phyloP scores from a whole-genome alignment of 2,329 filamentous ascomycete genomes.

The Aureobasidium musti region DNA sequence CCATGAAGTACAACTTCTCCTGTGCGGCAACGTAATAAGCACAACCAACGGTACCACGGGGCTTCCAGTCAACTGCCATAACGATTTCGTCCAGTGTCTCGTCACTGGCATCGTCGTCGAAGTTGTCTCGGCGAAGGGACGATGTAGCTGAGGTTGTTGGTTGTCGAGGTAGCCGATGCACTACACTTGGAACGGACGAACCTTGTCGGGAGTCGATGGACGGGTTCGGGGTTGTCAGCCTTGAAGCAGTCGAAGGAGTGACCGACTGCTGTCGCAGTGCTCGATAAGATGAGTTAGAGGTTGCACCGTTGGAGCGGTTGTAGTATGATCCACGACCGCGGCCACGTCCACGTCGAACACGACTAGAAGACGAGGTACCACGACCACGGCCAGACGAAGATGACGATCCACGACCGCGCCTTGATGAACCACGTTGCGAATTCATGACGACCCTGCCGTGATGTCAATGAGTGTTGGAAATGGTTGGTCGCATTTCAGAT shows the following conservation, averaged over 20 bases:
- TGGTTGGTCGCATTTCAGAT: no score
- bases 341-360: constrained; percentile 5
- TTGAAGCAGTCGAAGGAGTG: not conserved
- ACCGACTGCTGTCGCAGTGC: not conserved
- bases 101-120: constrained; percentile 43
- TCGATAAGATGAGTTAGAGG: constrained; percentile 1
- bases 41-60: constrained; percentile 74
- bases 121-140: not conserved
- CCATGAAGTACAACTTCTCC: constrained; percentile 71
- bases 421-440: not conserved
- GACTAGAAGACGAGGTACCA: constrained; percentile 9
- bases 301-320: not conserved
- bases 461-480: not conserved
- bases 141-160: not conserved
- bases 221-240: not conserved
- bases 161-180: not conserved
- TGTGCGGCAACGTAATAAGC: constrained; percentile 75
- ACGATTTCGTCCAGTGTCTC: constrained; percentile 67
- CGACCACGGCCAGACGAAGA: constrained; percentile 15
- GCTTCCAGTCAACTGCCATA: constrained; percentile 75
- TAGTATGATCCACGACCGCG: constrained; percentile 13
- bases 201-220: not conserved
- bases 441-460: not conserved
- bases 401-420: not conserved
- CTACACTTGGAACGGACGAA: not conserved